Base-by-base conservation (phyloP, 352 stramenopile species). In the Salisapilia sapeloensis region DNA sequence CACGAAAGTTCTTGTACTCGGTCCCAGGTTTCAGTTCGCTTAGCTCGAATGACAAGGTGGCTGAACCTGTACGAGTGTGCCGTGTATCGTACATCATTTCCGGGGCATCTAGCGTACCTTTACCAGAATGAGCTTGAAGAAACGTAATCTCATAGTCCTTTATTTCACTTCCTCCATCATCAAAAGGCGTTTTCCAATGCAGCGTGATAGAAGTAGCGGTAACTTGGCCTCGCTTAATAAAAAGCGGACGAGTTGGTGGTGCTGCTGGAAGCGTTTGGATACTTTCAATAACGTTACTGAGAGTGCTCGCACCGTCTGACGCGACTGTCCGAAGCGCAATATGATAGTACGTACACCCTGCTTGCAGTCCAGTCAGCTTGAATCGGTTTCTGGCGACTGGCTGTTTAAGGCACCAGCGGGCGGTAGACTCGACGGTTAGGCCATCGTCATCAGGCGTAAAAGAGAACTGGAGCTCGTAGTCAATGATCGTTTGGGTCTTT, bases 61-160 rank as follows among this genome's bases (percentile, higher is more conserved):
- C 30, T 1, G 65, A 80, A 11, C 54, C 42, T 13, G 63, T 79
- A 6, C 65, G 59, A 18, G 82, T 48, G 24, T 59, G 45, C 25
- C 58, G 50, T 14, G 44, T 29, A 22, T 61, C 72, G 50, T 78
- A 82, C 12, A 60, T 48, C 14, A 78, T 45, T 14, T 75, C 60
- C 0, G 61, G 70, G 1, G 77, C 53, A 25, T 82, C 44, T 3
- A 82, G 44, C 25, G 29, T 11, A 65, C 62, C 9, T 80, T 60
- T 23, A 67, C 52, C 38, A 82, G 70, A 2, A 76, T 33, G 4
- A n/a, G 61, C 63, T 38, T 81, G 64, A 1, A 48, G 42, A 29
- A 82, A 84, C 3, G 56, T 43, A 7, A 83, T 53, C 24, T 84
- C 63, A 14, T 83, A 84, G 27, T 80, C 66, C 15, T 69, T 42